Percentiles rank a stretch among this genome's conserved stretches.
phyloP scores from a whole-genome alignment of 352 stramenopile genomes.

The Phytopythium ostracodes region DNA sequence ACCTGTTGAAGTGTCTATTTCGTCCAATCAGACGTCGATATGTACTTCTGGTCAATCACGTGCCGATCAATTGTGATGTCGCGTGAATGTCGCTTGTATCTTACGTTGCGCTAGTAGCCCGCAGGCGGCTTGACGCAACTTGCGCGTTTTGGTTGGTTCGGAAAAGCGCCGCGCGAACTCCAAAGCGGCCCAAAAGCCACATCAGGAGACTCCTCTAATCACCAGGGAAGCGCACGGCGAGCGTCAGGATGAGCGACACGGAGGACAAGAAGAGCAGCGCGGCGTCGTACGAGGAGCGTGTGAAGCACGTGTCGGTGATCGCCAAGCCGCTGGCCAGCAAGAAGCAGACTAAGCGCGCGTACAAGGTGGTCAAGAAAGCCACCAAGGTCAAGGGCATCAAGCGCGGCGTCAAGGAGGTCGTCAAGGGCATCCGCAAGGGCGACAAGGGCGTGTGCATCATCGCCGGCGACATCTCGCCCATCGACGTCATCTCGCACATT shows the following conservation, averaged over 20 bases:
- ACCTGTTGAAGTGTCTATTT: not conserved
- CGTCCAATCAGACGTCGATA: not conserved
- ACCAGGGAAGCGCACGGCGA: not conserved
- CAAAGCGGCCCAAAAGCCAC: not conserved
- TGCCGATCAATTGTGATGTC: not conserved
- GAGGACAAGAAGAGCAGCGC: slow-evolving; percentile 56
- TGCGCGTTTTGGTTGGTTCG: not conserved
- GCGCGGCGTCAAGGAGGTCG: slow-evolving; percentile 99
- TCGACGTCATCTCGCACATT: slow-evolving; percentile 99
- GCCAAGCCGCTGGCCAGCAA: slow-evolving; percentile 96
- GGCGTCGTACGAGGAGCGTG: slow-evolving; percentile 74
- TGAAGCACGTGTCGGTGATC: slow-evolving; percentile 91
- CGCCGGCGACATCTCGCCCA: slow-evolving; percentile 99
- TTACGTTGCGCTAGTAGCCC: not conserved
- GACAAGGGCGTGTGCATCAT: slow-evolving; percentile 98
- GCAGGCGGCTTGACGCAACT: not conserved
- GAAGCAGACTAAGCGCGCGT: slow-evolving; percentile 94
- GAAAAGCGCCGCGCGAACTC: not conserved
- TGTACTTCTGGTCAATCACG: too few species aligned
- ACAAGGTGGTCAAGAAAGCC: slow-evolving; percentile 95
- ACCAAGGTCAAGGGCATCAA: slow-evolving; percentile 96
- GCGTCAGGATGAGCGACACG: slow-evolving; percentile 56
- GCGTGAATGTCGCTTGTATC: not conserved
- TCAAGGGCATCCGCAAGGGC: slow-evolving; percentile 97
- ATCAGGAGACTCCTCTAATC: not conserved